These are phyloP conservation scores for Auriscalpium vulgare DNA, from an alignment of 768 basidiomycete genomes.

Conservation along the genomic window DNA sequence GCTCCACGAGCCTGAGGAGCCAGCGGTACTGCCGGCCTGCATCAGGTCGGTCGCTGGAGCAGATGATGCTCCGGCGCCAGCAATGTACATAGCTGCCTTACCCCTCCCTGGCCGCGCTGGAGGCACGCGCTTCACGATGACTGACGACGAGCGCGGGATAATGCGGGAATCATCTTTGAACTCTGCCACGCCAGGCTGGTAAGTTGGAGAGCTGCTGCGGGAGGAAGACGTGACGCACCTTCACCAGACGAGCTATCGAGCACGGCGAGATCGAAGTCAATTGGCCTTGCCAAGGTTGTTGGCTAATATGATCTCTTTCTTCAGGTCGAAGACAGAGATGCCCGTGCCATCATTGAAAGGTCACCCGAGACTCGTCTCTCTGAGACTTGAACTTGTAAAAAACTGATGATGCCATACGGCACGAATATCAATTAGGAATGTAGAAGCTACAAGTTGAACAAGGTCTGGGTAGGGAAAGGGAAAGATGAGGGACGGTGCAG, in stretches of 20 bases:
- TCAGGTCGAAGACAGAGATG: conserved; percentile 99
- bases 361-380: conserved; percentile 88
- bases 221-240: conserved; percentile 42
- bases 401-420: conserved; percentile 80
- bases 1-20: conserved; percentile 46
- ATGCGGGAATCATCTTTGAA: conserved; percentile 87
- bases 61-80: conserved; percentile 34
- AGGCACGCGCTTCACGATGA: conserved; percentile 87
- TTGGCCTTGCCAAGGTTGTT: conserved; percentile 95
- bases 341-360: conserved; percentile 98
- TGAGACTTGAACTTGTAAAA: conserved; percentile 98
- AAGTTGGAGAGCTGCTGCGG: neutral
- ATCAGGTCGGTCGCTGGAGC: conserved; percentile 33
- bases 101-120: conserved; percentile 76
- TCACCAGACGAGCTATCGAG: conserved; percentile 82
- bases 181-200: conserved; percentile 38
- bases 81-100: conserved; percentile 70
- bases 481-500: neutral
- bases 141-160: conserved; percentile 91
- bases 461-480: too few relatives aligned
- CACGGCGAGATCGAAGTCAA: conserved; percentile 90
- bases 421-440: conserved; percentile 16
- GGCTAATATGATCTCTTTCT: conserved; percentile 94
- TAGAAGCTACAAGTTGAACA: neutral
- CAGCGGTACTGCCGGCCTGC: conserved; percentile 18